Conservation (phyloP, 2,329 filamentous ascomycete genomes). For the Fusarium sp. region DNA sequence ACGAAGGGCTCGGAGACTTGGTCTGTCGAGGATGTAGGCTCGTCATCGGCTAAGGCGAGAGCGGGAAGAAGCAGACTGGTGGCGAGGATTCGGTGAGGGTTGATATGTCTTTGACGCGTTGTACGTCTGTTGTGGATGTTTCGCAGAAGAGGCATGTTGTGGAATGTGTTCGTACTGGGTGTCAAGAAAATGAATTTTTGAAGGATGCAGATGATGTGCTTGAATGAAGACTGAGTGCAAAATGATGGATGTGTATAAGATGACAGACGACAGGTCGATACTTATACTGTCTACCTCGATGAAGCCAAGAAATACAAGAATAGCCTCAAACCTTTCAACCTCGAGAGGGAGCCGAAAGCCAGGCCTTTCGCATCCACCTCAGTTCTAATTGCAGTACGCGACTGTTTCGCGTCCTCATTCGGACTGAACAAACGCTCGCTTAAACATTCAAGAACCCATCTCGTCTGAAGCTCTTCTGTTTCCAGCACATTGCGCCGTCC, state of each 20-base stretch:
- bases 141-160: neutral
- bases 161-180: neutral
- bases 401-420: neutral
- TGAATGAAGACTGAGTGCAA: neutral
- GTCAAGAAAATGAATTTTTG: rapidly evolving
- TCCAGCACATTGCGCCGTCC: neutral
- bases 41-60: neutral
- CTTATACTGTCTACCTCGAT: rapidly evolving
- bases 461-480: neutral
- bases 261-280: rapidly evolving
- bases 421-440: neutral
- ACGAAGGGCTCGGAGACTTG: neutral
- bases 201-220: rapidly evolving
- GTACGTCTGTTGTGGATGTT: neutral
- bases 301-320: slow-evolving; percentile 7
- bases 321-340: neutral
- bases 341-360: rapidly evolving
- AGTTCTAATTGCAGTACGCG: neutral
- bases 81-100: neutral
- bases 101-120: neutral
- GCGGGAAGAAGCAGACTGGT: neutral
- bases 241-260: neutral
- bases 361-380: rapidly evolving
- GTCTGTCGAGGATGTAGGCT: neutral
- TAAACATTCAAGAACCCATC: neutral